Evolutionary conservation across 371 early-diverging fungal species (phyloP).

Genomic region (Mortierella sp.): DNA sequence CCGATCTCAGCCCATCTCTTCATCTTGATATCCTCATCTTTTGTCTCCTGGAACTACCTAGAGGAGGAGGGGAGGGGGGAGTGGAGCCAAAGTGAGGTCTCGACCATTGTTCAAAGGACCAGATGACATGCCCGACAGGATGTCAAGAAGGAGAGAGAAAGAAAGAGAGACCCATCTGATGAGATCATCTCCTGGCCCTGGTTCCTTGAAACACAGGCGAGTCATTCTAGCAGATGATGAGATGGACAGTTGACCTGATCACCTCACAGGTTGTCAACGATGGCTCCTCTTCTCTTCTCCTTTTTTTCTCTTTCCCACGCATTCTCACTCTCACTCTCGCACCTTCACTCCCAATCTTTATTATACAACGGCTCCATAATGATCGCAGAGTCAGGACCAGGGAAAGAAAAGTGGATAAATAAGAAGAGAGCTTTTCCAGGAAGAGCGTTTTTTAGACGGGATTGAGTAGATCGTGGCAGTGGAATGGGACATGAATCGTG

Average conservation of each 20-base stretch:
- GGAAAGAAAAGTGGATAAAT: background rate
- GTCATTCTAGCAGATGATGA: background rate
- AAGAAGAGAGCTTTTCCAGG: background rate
- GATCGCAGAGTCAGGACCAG: background rate
- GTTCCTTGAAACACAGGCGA: background rate
- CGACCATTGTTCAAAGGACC: background rate
- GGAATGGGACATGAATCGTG: background rate
- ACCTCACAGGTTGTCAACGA: background rate
- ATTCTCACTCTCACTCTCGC: no score
- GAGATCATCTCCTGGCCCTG: constrained; percentile 9
- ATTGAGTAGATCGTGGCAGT: background rate
- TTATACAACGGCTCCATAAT: background rate
- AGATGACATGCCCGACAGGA: background rate
- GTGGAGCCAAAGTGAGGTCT: no score
- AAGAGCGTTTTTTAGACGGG: background rate
- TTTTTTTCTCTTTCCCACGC: background rate
- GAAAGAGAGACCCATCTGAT: constrained; percentile 1
- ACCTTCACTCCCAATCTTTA: no score
- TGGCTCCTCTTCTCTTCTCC: background rate
- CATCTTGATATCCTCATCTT: no score
- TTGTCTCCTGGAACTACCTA: no score
- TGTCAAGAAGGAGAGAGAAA: background rate
- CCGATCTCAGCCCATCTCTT: background rate
- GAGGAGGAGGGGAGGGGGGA: background rate
- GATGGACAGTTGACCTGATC: background rate